Base-by-base conservation (phyloP, 1,284 basidiomycete genomes). In the Pyrrhoderma lamaoense region DNA sequence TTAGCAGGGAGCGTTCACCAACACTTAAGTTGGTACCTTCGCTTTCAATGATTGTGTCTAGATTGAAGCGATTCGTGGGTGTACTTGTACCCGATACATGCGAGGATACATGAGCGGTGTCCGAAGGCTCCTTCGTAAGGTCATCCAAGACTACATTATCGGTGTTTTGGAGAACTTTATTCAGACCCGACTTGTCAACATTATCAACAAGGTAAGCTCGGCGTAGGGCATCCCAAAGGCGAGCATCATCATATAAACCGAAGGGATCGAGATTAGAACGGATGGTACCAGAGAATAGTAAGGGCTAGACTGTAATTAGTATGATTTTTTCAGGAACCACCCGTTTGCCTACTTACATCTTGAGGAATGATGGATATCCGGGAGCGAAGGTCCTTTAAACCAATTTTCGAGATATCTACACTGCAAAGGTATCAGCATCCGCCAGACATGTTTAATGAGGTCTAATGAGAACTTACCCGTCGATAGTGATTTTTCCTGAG, bases 251-350 rank as follows among this genome's bases (percentile, higher is more conserved):
- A 58, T 80, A 77, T 22, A 73, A 62, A 21, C 67, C 70, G 62
- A 86, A 85, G 0, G 85, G 86, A 64, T 89, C 85, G 22, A 88
- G 68, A 57, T 83, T 85, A 14, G 76, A 76, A 16, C 84, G 71
- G 3, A 86, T 68, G 2, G 81, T 82, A 1, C 80, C 74, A 45
- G 72, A 74, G 60, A 77, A 76, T 11, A 77, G 61, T 1, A 70
- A 70, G 19, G 78, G 77, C 69, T 76, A 45, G 34, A 22, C 14
- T 47, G 16, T 21, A 31, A 2, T 21, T 21, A 25, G 57, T 58
- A 47, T 58, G 56, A 55, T 31, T 56, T n/a, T n/a, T n/a, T n/a
- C n/a, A n/a, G n/a, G n/a, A 42, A 43, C 42, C 44, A 5, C 27
- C 11, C 11, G 11, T 31, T 22, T 5, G 18, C n/a, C 36, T n/a